Evolutionary conservation across 2,329 filamentous ascomycete species (phyloP).

Genomic region (Cercospora sp.): DNA sequence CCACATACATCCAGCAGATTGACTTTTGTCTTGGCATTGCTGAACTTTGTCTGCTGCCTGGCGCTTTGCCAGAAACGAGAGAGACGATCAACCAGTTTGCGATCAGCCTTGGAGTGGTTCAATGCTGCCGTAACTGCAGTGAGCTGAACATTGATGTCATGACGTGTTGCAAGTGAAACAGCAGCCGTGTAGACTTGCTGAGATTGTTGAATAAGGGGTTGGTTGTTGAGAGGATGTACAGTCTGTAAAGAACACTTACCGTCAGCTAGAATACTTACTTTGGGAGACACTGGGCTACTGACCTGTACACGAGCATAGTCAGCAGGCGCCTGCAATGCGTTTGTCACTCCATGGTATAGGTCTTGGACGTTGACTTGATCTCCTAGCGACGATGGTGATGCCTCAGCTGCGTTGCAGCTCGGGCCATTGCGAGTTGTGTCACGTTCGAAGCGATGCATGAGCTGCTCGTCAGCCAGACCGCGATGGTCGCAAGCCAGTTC

Average conservation of each 20-base stretch:
- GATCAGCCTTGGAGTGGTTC: constrained; percentile 15
- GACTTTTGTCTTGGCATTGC: constrained; percentile 3
- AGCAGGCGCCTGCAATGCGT: constrained; percentile 37
- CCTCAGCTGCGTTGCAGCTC: not conserved
- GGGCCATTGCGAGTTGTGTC: not conserved
- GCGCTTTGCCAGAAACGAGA: constrained; percentile 22
- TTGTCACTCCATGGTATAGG: constrained; percentile 38
- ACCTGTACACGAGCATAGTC: constrained; percentile 45
- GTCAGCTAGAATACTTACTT: constrained; percentile 40
- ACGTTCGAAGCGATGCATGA: constrained; percentile 22
- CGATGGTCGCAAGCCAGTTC: constrained; percentile 28
- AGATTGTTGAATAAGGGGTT: constrained; percentile 41
- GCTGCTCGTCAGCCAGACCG: constrained; percentile 23
- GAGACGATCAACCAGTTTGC: constrained; percentile 23
- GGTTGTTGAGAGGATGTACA: constrained; percentile 50
- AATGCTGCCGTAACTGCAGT: constrained; percentile 19
- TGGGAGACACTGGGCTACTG: constrained; percentile 28
- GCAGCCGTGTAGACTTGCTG: constrained; percentile 25
- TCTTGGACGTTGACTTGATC: constrained; percentile 22
- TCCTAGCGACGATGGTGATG: not conserved
- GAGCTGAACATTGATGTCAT: constrained; percentile 26
- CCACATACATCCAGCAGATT: constrained; percentile 14
- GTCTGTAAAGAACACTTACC: constrained; percentile 41
- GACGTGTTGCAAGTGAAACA: constrained; percentile 25
- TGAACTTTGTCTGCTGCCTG: constrained; percentile 2